These are phyloP conservation scores for Fusarium dlaminii DNA, from an alignment of 2,329 filamentous ascomycete genomes.

Conservation along the genomic window DNA sequence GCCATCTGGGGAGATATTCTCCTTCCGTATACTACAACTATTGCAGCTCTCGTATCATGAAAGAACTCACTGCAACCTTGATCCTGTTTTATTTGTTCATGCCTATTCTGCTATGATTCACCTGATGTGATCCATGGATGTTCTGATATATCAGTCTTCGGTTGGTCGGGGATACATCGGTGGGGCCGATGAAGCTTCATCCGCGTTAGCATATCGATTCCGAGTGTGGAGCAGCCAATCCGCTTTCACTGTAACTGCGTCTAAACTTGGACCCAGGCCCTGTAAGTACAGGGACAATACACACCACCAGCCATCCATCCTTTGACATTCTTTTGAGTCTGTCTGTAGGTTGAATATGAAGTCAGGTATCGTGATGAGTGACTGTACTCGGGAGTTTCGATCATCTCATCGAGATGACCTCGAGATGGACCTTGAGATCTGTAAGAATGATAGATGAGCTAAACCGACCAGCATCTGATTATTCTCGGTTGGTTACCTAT, in stretches of 20 bases:
- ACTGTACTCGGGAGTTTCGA: background rate
- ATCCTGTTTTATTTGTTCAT: conserved; percentile 10
- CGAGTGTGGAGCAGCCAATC: conserved; percentile 42
- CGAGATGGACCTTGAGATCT: background rate
- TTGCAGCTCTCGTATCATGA: background rate
- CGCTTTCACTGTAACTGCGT: conserved; percentile 43
- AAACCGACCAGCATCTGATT: background rate
- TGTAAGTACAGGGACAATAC: conserved; percentile 39
- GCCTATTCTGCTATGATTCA: conserved; percentile 22
- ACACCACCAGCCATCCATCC: conserved; percentile 22
- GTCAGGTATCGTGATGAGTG: background rate
- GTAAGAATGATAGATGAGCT: background rate
- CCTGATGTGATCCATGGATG: conserved; percentile 41
- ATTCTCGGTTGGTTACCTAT: background rate
- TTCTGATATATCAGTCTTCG: conserved; percentile 30
- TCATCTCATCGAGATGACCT: background rate
- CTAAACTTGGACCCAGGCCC: conserved; percentile 30
- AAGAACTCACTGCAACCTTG: background rate
- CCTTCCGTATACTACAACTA: background rate
- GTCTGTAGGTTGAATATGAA: background rate
- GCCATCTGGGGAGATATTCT: background rate
- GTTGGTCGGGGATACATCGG: conserved; percentile 36
- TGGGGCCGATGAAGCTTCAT: conserved; percentile 39
- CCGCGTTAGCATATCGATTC: conserved; percentile 30
- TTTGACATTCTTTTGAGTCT: background rate